A percentile compares a stretch with the other conserved stretches of the same genome.
Evolutionary conservation across 1,284 basidiomycete species (phyloP).

Genomic region (Moesziomyces antarcticus): DNA sequence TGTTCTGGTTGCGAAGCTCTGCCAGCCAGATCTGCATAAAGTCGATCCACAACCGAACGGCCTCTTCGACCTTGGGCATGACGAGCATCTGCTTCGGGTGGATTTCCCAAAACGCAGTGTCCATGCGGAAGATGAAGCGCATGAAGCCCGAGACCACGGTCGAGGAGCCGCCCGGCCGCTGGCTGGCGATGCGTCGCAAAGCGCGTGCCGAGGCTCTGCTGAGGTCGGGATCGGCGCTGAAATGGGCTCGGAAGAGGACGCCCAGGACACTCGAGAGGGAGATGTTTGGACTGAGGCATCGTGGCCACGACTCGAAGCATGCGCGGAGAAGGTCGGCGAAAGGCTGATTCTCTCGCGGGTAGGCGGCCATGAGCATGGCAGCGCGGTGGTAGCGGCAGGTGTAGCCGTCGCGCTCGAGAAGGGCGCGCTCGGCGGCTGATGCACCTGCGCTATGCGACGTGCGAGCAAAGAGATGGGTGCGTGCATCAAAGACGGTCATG

Average conservation of each 20-base stretch:
- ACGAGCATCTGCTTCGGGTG: slow-evolving; percentile 74
- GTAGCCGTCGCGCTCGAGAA: slow-evolving; percentile 67
- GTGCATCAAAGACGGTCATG: slow-evolving; percentile 86
- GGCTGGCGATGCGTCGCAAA: slow-evolving; percentile 79
- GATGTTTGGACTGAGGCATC: slow-evolving; percentile 73
- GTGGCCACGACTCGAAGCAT: slow-evolving; percentile 86
- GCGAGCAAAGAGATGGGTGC: slow-evolving; percentile 72
- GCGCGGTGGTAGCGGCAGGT: slow-evolving; percentile 73
- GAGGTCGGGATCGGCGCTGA: slow-evolving; percentile 80
- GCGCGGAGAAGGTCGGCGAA: slow-evolving; percentile 81
- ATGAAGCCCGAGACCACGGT: slow-evolving; percentile 78
- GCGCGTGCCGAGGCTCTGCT: slow-evolving; percentile 78
- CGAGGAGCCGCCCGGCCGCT: slow-evolving; percentile 70
- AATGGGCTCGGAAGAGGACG: slow-evolving; percentile 81
- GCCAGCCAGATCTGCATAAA: slow-evolving; percentile 79
- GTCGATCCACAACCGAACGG: slow-evolving; percentile 80
- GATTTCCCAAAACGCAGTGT: slow-evolving; percentile 76
- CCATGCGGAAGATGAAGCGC: slow-evolving; percentile 80
- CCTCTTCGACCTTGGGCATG: slow-evolving; percentile 74
- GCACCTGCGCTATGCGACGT: slow-evolving; percentile 23
- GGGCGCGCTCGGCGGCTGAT: slow-evolving; percentile 36
- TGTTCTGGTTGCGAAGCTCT: slow-evolving; percentile 66
- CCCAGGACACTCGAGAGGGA: slow-evolving; percentile 77
- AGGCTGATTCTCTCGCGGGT: slow-evolving; percentile 73
- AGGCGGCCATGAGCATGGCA: slow-evolving; percentile 76